Evolutionary conservation across 495 filamentous ascomycete genomes (phyloP), one percentile per base, ranked within the genome.

Genomic region (Chlorociboria aeruginascens): DNA sequence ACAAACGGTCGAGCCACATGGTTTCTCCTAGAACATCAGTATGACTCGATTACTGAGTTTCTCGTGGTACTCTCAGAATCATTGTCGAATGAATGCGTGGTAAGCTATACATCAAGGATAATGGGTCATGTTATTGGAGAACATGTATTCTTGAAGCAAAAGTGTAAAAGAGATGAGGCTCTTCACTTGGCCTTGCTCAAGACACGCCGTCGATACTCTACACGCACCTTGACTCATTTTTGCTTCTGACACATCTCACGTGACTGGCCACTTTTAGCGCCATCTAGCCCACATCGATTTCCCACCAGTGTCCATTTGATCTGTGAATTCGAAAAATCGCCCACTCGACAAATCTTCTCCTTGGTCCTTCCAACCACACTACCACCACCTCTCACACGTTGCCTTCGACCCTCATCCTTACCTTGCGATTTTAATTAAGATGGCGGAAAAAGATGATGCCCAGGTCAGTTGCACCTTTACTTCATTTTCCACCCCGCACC

Each of bases 1-100:
- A 81, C 51, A 90, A 80, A 58, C 86, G 81, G 72, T 94, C 86
- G 54, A 89, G 80, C 85, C 86, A 92, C 88, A 93, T 93, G 52
- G 48, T 69, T 32, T 44, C 36, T 25, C 43, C 13, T 46, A 36
- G 32, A 32, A n/a, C 9, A 28, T 32, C 32, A 12, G 12, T 46
- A 36, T 33, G 37, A 17, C 32, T 9, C 33, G 29, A 20, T 8
- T 9, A 36, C 37, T n/a, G 9, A 12, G 13, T 14, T 32, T 8
- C 28, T 25, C 44, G 14, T 6, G 31, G 7, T 46, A 30, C 31
- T 38, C 44, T 32, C 17, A 46, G 32, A 46, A 36, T 46, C 44
- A 46, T 46, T 32, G 14, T 46, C 31, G 16, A 36, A 12, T 29
- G 20, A 13, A 14, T 28, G 9, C 3, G 9, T 12, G 14, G 25